Evolutionary conservation across 345 rosid species (phyloP), one percentile per base, ranked within the genome.

Genomic region (Leavenworthia alabamica): DNA sequence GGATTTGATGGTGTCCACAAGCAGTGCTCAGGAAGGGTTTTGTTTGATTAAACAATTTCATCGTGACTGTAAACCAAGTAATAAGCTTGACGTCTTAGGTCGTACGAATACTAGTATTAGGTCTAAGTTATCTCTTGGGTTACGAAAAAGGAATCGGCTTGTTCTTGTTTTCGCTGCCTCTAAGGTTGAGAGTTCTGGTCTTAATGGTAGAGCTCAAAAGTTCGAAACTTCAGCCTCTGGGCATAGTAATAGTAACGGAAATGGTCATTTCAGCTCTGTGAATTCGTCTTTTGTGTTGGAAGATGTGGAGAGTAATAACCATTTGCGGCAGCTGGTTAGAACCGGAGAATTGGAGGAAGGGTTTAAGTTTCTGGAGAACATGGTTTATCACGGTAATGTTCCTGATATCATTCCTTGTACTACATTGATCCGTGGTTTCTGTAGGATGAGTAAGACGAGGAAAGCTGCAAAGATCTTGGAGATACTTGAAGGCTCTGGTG

Each of bases 361-460:
- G 41, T 85, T 82, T 67, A 77, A 64, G 80, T 73, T 75, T 67
- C 93, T 92, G 0, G 95, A 88, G 79, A 80, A 67, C 65, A 86
- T 88, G 87, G 92, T 84, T 57, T 79, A 75, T 66, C 86, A 64
- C 6, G 93, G 98, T 16, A 84, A 82, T 46, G 78, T 81, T 41
- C 95, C 96, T 0, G 92, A 86, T 56, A 72, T 86, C 55, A 78
- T 83, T 5, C 68, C 89, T 0, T 86, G 95, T 79, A 86, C 95
- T 0, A 81, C 86, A n/a, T 70, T 88, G 52, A 86, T 92, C 22
- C 81, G 89, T 0, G 93, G 89, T 5, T 86, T 89, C 75, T 86
- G 95, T 51, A 83, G 77, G 79, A 69, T 77, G 33, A 82, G 90
- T 14, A 81, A 79, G 62, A 89, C 93, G 1, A 75, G 57, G 72